Base-by-base conservation (phyloP, 2,329 filamentous ascomycete genomes). In the Apiospora arundinis region DNA sequence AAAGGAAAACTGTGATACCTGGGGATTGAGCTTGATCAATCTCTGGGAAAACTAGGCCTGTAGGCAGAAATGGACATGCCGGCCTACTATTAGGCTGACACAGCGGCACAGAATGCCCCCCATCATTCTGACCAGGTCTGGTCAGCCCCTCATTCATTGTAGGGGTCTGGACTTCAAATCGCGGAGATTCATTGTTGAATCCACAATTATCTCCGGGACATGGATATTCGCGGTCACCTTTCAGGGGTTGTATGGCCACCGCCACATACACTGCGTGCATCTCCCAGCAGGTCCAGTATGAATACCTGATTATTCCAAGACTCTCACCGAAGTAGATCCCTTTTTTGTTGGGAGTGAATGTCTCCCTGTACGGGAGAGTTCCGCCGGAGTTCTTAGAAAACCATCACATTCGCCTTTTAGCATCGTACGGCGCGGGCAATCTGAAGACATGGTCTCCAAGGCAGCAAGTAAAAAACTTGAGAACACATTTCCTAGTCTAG, bases 151-250 rank as follows among this genome's bases (percentile, higher is more conserved):
- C 52, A 32, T 28, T 28, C n/a, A n/a, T n/a, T 37, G 25, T 18
- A 56, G 56, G 28, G 28, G 52, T 32, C 52, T 37, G 11, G 52
- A 60, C 8, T 21, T 32, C 16, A 0, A 37, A 21, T 37, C 28
- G 28, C 56, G 56, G 56, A 40, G 56, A n/a, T 63, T 63, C 40
- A 18, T 21, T 14, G 21, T 14, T 1, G 9, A n/a, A 63, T 40
- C 56, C 56, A 63, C 56, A 63, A 40, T 63, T 63, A 63, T 63
- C 56, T 63, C 56, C 56, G 56, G 56, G 3, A 3, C 18, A 40
- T 63, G 8, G 18, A 40, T 45, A 14, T 16, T 21, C 25, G 32
- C 16, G 25, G 37, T 37, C 14, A 9, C 28, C 28, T 9, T 9
- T 8, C 25, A 16, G 0, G 25, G 49, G 49, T 25, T 0, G 32